Conservation (phyloP, 805 yeast species). For the Ogataea pini region DNA sequence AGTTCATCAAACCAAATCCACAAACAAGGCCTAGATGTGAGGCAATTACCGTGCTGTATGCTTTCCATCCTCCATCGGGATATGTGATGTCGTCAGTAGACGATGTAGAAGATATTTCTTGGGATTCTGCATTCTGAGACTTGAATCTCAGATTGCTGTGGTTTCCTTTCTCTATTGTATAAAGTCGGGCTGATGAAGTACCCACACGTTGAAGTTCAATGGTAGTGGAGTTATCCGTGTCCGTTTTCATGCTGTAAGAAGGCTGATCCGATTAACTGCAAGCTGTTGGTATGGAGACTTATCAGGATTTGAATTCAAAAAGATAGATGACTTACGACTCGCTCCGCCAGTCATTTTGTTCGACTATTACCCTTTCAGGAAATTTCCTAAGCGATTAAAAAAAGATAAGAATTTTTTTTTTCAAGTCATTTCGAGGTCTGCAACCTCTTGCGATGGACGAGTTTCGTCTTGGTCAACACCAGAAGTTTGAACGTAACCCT, state of each 20-base stretch:
- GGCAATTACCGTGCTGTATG: constrained; percentile 46
- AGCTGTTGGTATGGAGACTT: too few species aligned
- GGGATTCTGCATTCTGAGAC: background rate
- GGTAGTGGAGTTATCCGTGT: too few species aligned
- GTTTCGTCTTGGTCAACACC: background rate
- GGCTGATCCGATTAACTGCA: too few species aligned
- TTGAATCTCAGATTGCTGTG: constrained; percentile 9
- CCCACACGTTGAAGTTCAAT: constrained; percentile 2
- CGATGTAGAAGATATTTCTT: background rate
- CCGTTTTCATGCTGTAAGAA: too few species aligned
- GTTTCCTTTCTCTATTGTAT: constrained; percentile 1
- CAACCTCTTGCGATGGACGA: constrained; percentile 3
- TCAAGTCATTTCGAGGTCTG: constrained; percentile 5
- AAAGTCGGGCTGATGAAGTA: constrained; percentile 9
- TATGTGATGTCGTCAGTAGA: constrained; percentile 24
- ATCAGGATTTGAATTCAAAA: too few species aligned
- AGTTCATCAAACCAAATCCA: constrained; percentile 64
- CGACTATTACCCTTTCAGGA: background rate
- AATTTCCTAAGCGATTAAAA: background rate
- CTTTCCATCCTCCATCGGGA: constrained; percentile 65
- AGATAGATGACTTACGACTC: too few species aligned
- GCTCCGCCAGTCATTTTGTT: background rate
- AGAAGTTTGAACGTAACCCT: constrained; percentile 1
- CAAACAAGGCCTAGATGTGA: constrained; percentile 58
- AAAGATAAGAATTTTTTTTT: background rate